phyloP scores from a whole-genome alignment of 2,329 filamentous ascomycete genomes.

The Penicillium hesseltinei region DNA sequence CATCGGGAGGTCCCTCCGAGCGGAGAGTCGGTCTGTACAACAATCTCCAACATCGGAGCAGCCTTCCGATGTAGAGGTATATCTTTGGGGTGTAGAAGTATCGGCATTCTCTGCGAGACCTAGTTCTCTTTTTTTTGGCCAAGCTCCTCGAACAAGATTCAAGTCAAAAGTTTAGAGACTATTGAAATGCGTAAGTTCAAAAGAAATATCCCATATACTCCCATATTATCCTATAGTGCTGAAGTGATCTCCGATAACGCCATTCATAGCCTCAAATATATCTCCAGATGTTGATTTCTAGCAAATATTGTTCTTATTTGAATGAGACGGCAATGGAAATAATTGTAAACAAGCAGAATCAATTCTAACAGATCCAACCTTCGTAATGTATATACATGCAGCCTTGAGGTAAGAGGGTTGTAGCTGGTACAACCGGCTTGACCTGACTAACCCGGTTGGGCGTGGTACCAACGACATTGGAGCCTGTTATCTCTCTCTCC shows the following conservation, averaged over 20 bases:
- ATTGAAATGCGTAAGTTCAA: not conserved
- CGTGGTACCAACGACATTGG: not conserved
- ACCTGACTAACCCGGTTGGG: conserved; percentile 1
- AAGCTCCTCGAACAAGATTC: not conserved
- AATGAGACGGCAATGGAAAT: not conserved
- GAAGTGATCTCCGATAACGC: not conserved
- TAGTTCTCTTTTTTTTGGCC: not conserved
- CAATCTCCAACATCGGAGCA: conserved; percentile 11
- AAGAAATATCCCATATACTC: not conserved
- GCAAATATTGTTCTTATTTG: not conserved
- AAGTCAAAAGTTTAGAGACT: not conserved
- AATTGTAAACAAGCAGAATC: not conserved
- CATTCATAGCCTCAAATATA: not conserved
- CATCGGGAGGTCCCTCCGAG: conserved; percentile 10
- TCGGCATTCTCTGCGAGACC: not conserved
- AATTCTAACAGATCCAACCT: no score
- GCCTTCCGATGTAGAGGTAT: conserved; percentile 10
- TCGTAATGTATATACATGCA: not conserved
- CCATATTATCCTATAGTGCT: not conserved
- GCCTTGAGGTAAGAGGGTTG: not conserved
- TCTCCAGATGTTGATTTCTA: not conserved
- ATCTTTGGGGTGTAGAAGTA: not conserved
- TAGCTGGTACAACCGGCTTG: not conserved
- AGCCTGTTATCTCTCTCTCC: not conserved
- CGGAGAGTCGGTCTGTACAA: not conserved